Percentiles rank a stretch among this genome's conserved stretches.
These are phyloP conservation scores for Pyrus hybrid DNA, from an alignment of 331 rosid genomes.

Conservation along the genomic window DNA sequence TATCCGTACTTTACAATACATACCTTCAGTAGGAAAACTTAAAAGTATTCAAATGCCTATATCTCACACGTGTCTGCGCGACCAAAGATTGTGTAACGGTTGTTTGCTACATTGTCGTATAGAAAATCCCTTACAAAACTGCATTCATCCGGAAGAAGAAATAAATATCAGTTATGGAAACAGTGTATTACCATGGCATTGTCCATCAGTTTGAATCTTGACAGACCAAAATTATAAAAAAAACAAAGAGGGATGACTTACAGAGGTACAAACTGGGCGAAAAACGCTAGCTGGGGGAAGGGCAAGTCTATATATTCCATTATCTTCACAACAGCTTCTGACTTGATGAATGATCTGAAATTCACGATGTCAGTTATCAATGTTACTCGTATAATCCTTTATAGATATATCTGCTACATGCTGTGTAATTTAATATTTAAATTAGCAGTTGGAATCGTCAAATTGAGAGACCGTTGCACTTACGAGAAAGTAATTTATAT, in stretches of 20 bases:
- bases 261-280: conserved; percentile 69
- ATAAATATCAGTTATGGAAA: neutral
- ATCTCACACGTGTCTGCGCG: conserved; percentile 82
- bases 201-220: neutral
- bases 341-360: conserved; percentile 70
- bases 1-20: neutral
- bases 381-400: conserved; percentile 3
- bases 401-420: neutral
- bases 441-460: neutral
- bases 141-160: conserved; percentile 17
- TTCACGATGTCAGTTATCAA: conserved; percentile 11
- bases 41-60: conserved; percentile 23
- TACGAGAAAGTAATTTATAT: neutral
- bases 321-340: conserved; percentile 87
- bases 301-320: conserved; percentile 86
- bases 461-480: neutral
- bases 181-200: neutral
- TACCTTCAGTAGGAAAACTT: neutral
- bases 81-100: conserved; percentile 71
- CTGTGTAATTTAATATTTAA: neutral
- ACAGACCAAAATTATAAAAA: conserved; percentile 1
- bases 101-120: conserved; percentile 86
- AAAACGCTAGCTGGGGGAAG: conserved; percentile 68
- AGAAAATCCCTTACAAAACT: conserved; percentile 66
- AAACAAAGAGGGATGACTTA: conserved; percentile 33